A percentile compares a stretch with the other conserved stretches of the same genome.
These are phyloP conservation scores for Botryobasidium botryosum DNA, from an alignment of 768 basidiomycete genomes.

Conservation along the genomic window DNA sequence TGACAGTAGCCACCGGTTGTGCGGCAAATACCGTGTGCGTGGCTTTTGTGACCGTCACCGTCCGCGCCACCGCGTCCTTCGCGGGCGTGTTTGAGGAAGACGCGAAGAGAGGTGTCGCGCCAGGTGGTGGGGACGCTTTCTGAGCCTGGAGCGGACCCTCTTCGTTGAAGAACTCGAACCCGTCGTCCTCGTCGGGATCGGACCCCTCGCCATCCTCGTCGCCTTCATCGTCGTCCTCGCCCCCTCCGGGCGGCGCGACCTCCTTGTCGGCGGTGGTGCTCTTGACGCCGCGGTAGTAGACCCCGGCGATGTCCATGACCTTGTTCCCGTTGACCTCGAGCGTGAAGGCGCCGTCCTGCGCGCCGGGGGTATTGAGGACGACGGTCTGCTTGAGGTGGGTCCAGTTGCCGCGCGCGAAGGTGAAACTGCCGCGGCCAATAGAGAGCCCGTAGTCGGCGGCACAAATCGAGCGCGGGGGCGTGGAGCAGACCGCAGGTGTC, in stretches of 20 bases:
- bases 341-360: slow-evolving; percentile 44
- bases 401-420: slow-evolving; percentile 45
- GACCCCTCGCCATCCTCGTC: neutral
- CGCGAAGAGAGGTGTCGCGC: neutral
- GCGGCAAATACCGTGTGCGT: neutral
- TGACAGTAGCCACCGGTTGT: neutral
- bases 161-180: slow-evolving; percentile 3
- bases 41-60: neutral
- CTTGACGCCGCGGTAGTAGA: slow-evolving; percentile 40
- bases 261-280: slow-evolving; percentile 7
- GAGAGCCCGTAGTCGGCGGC: slow-evolving; percentile 53
- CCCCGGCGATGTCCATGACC: slow-evolving; percentile 36
- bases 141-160: slow-evolving; percentile 15
- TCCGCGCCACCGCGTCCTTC: neutral
- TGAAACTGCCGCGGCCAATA: slow-evolving; percentile 55
- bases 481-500: slow-evolving; percentile 37
- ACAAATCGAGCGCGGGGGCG: slow-evolving; percentile 42
- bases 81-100: slow-evolving; percentile 2
- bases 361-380: slow-evolving; percentile 54
- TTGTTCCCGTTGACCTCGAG: slow-evolving; percentile 43
- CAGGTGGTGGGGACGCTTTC: neutral
- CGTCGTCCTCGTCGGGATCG: neutral
- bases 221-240: neutral
- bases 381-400: slow-evolving; percentile 57
- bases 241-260: neutral